Conservation (phyloP, 192 early-diverging fungal species). For the Spizellomyces punctatus region DNA sequence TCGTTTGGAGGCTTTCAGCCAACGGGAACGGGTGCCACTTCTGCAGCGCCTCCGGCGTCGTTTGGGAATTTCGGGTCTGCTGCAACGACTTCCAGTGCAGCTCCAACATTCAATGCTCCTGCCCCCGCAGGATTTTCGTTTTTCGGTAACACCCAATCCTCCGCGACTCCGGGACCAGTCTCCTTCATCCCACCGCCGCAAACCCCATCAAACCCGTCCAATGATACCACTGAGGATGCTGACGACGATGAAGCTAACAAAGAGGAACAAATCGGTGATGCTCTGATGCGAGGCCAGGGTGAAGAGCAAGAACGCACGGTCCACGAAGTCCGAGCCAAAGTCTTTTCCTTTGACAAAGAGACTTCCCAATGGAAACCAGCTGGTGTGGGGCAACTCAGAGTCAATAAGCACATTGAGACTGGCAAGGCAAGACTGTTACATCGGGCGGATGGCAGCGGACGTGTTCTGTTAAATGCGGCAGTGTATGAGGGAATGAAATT, state of each 20-base stretch:
- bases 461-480: conserved; percentile 43
- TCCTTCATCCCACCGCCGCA: not conserved
- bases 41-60: too few relatives aligned
- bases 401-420: conserved; percentile 38
- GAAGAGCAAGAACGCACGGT: conserved; percentile 46
- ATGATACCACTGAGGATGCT: conserved; percentile 7
- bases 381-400: conserved; percentile 42
- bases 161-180: too few relatives aligned
- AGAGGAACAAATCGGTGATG: conserved; percentile 40
- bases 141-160: too few relatives aligned
- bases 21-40: too few relatives aligned
- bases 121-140: too few relatives aligned
- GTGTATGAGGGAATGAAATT: conserved; percentile 39
- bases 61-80: too few relatives aligned
- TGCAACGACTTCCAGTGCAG: not conserved
- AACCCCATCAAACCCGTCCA: not conserved
- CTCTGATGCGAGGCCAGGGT: conserved; percentile 45
- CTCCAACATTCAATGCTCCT: not conserved
- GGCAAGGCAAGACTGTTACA: conserved; percentile 41
- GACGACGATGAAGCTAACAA: conserved; percentile 36
- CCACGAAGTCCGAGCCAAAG: conserved; percentile 26
- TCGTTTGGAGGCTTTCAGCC: too few relatives aligned
- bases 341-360: conserved; percentile 13
- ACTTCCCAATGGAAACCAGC: conserved; percentile 18
- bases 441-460: conserved; percentile 45